Percentiles rank a stretch among this genome's conserved stretches.
phyloP scores from a whole-genome alignment of 75 land plant genomes.

The Cupressus sempervirens region DNA sequence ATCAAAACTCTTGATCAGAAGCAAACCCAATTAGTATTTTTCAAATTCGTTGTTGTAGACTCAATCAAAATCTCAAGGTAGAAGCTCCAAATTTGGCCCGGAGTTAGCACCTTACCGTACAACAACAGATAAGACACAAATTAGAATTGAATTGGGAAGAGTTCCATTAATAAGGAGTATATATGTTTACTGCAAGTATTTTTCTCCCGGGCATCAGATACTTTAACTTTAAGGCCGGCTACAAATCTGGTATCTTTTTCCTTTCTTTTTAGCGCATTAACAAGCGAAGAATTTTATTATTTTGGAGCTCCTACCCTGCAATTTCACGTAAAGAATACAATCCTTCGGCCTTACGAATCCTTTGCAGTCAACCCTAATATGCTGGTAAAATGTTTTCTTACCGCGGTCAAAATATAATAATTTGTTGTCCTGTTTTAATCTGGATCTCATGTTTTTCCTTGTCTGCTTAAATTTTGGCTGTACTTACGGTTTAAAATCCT shows the following conservation, averaged over 20 bases:
- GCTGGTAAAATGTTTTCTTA: background rate
- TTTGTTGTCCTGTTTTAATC: background rate
- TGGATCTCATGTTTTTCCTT: background rate
- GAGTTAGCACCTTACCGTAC: background rate
- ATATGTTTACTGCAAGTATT: background rate
- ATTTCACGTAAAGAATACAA: background rate
- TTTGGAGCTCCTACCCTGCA: background rate
- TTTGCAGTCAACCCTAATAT: slow-evolving; percentile 1
- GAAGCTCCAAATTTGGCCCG: background rate
- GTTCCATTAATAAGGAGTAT: background rate
- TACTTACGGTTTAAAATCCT: background rate
- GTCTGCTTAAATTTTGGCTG: background rate
- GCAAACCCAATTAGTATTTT: background rate
- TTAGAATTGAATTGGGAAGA: background rate
- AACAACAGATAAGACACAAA: background rate
- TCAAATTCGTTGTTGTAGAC: background rate
- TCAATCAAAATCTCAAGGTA: background rate
- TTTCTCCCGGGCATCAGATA: background rate
- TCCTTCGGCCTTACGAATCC: background rate
- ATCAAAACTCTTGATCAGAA: background rate
- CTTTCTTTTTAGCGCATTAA: background rate
- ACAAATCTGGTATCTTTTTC: background rate
- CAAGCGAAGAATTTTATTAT: background rate
- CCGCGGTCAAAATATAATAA: background rate
- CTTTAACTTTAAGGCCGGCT: background rate